Percentiles rank a stretch among this genome's conserved stretches.
phyloP scores from a whole-genome alignment of 2,329 filamentous ascomycete species.

The Colletotrichum eleusines region DNA sequence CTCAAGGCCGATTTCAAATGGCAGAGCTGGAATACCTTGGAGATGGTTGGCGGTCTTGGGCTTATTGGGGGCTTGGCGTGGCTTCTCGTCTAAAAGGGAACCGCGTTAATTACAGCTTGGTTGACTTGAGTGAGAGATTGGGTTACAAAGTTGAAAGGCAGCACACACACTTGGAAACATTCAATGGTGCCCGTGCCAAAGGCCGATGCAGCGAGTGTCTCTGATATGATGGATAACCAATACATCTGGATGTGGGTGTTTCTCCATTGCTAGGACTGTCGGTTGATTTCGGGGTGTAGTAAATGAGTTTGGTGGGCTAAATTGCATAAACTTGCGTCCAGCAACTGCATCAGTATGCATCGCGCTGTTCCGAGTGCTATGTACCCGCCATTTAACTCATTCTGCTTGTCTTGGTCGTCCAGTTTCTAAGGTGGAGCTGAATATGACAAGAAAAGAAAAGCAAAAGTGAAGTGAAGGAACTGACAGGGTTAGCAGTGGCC shows the following conservation, averaged over 20 bases:
- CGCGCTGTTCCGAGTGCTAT: too few relatives aligned
- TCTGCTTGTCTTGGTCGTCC: neutral
- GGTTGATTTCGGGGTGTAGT: neutral
- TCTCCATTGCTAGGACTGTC: neutral
- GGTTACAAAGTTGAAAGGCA: neutral
- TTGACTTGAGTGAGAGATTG: neutral
- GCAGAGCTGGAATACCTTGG: constrained; percentile 75
- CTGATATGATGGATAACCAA: neutral
- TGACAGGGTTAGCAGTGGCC: neutral
- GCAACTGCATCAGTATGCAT: neutral
- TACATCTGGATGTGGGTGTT: neutral
- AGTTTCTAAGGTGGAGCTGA: neutral
- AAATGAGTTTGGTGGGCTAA: neutral
- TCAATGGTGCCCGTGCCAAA: neutral
- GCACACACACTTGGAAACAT: neutral
- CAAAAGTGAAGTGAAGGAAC: neutral
- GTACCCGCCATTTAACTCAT: neutral
- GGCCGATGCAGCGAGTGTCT: neutral
- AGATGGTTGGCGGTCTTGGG: constrained; percentile 80
- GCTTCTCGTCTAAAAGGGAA: constrained; percentile 55
- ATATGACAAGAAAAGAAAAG: neutral
- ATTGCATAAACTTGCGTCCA: neutral
- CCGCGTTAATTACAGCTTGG: neutral
- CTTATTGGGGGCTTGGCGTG: constrained; percentile 79
- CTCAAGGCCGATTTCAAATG: constrained; percentile 75